Base-by-base conservation (phyloP, 2,329 filamentous ascomycete species). In the Myriangium duriaei region DNA sequence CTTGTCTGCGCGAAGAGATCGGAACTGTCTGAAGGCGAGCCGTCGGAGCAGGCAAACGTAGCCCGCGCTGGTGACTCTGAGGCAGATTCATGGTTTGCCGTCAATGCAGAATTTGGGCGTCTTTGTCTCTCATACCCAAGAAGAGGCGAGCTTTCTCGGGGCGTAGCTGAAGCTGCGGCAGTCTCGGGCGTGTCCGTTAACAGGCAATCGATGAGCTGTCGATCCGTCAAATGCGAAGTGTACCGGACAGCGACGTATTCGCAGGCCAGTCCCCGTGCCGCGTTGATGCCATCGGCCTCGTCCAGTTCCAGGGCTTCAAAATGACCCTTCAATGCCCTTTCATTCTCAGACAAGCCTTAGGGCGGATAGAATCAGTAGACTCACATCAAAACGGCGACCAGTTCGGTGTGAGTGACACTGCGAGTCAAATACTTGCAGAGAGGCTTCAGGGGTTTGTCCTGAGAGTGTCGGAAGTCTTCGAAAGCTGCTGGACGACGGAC, bases 161-260 rank as follows among this genome's bases (percentile, higher is more conserved):
- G 11, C n/a, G 12, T 13, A 11, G 14, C 24, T 10, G n/a, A 4
- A 9, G 15, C 12, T 14, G 19, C 11, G 4, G 10, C 18, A 16
- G 29, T 29, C 11, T 33, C 30, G 2, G 79, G 76, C 31, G 87
- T 72, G 54, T 87, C 81, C 47, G 78, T 79, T 21, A 86, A 69
- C 39, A 83, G 79, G 49, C 69, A 82, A 39, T 84, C 75, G 16
- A 88, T 77, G 6, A 76, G 76, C 49, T 87, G 81, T 15, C 74
- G 65, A 52, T 85, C 79, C 2, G 77, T 78, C 19, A 86, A 63
- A 39, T 74, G 74, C 11, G 74, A 75, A 24, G 87, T 64, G 48
- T 85, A 84, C 28, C 81, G 72, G 79, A 81, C 86, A 26, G 82
- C 82, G 11, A 85, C 79, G 44, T 85, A 81, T 61, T 88, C 82